These are phyloP conservation scores for Trichosporon sp. DNA, from an alignment of 1,284 basidiomycete species.

Conservation along the genomic window DNA sequence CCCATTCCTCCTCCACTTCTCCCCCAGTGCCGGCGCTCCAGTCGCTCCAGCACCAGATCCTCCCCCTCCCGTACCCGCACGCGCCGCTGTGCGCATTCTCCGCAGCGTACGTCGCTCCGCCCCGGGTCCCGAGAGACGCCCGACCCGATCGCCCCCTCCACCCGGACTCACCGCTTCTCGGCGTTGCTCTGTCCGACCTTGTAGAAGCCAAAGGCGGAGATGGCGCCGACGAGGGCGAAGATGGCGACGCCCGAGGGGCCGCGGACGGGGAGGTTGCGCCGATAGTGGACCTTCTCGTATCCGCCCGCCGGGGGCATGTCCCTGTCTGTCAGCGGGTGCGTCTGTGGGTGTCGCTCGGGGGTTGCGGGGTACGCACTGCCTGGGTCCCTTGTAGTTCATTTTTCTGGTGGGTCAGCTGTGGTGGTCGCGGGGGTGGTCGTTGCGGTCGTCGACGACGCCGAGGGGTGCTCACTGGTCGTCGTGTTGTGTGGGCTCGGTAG, in stretches of 20 bases:
- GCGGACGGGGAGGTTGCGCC: constrained; percentile 87
- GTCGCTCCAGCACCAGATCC: no score
- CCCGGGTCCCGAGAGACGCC: no score
- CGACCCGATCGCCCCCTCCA: neutral
- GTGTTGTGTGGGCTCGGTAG: neutral
- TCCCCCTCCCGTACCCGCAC: no score
- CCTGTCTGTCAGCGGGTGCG: constrained; percentile 59
- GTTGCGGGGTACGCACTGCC: neutral
- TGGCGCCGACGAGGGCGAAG: constrained; percentile 73
- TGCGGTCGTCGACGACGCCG: neutral
- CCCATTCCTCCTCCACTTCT: no score
- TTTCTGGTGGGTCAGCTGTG: neutral
- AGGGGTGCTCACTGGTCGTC: neutral
- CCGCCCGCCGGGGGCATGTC: constrained; percentile 94
- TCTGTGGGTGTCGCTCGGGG: neutral
- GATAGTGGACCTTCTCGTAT: constrained; percentile 90
- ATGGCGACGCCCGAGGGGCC: constrained; percentile 85
- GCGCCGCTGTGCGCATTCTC: no score
- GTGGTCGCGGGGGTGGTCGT: neutral
- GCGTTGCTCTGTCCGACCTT: constrained; percentile 81
- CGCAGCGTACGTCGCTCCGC: no score
- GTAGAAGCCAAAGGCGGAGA: constrained; percentile 92
- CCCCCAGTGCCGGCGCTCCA: no score
- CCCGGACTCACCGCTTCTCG: constrained; percentile 75
- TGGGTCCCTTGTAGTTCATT: constrained; percentile 6